A percentile compares a stretch with the other conserved stretches of the same genome.
phyloP scores from a whole-genome alignment of 2,329 filamentous ascomycete species.

The Sclerotinia borealis region DNA sequence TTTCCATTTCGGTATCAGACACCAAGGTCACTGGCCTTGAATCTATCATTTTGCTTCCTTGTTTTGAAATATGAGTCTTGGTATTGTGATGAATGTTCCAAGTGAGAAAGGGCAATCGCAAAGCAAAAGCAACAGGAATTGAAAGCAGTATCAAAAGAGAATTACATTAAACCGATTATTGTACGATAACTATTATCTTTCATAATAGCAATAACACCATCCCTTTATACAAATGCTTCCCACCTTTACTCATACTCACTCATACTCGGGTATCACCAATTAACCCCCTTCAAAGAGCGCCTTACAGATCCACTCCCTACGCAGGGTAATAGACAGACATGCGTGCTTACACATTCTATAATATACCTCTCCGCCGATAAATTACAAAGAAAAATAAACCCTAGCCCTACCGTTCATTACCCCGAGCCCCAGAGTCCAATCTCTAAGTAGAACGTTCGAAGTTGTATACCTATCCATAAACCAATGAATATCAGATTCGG shows the following conservation, averaged over 20 bases:
- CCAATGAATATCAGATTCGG: neutral
- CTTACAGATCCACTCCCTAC: neutral
- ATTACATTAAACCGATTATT: neutral
- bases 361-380: neutral
- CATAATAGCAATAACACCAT: neutral
- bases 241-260: neutral
- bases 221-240: neutral
- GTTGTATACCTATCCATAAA: neutral
- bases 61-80: neutral
- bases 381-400: neutral
- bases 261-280: neutral
- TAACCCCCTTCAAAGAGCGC: neutral
- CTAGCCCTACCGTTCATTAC: too few relatives aligned
- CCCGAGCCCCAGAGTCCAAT: too few relatives aligned
- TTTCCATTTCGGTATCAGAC: conserved; percentile 15
- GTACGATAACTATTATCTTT: neutral
- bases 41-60: neutral
- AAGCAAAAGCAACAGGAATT: neutral
- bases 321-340: neutral
- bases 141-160: neutral
- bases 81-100: neutral
- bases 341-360: neutral
- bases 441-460: neutral
- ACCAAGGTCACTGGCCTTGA: neutral
- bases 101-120: neutral